A percentile compares a stretch with the other conserved stretches of the same genome.
Evolutionary conservation across 306 rosid species (phyloP).

Genomic region (Trichosanthes truncata): DNA sequence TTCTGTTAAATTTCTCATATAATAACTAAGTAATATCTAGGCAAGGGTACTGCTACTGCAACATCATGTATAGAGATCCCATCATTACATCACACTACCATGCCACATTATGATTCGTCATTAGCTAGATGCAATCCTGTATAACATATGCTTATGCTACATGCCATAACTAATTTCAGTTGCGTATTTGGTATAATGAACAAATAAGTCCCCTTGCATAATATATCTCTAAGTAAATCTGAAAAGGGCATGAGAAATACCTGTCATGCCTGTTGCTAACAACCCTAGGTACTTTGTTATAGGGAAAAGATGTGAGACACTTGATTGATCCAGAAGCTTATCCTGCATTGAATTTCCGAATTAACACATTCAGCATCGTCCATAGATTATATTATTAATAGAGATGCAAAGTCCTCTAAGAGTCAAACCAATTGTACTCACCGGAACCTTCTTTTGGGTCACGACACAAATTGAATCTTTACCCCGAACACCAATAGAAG

Average conservation of each 20-base stretch:
- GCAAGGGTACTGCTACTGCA: background rate
- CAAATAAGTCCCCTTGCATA: background rate
- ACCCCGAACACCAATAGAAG: slow-evolving; percentile 89
- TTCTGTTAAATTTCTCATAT: background rate
- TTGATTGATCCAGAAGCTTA: slow-evolving; percentile 90
- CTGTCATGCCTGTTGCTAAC: slow-evolving; percentile 96
- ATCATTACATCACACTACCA: background rate
- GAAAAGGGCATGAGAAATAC: slow-evolving; percentile 13
- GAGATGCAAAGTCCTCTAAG: background rate
- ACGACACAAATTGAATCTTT: slow-evolving; percentile 91
- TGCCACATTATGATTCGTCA: background rate
- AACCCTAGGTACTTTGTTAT: slow-evolving; percentile 84
- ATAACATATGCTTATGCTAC: background rate
- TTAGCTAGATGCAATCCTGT: background rate
- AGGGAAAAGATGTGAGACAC: slow-evolving; percentile 84
- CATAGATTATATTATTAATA: background rate
- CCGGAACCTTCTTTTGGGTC: slow-evolving; percentile 97
- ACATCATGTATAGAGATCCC: background rate
- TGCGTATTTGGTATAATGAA: background rate
- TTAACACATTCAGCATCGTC: background rate
- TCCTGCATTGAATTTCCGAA: slow-evolving; percentile 40
- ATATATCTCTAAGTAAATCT: background rate
- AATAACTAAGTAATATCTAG: background rate
- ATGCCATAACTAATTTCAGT: background rate
- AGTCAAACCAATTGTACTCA: slow-evolving; percentile 27